These are phyloP conservation scores for Fallopia convolvulus DNA, from an alignment of 148 eudicot species.

Conservation along the genomic window DNA sequence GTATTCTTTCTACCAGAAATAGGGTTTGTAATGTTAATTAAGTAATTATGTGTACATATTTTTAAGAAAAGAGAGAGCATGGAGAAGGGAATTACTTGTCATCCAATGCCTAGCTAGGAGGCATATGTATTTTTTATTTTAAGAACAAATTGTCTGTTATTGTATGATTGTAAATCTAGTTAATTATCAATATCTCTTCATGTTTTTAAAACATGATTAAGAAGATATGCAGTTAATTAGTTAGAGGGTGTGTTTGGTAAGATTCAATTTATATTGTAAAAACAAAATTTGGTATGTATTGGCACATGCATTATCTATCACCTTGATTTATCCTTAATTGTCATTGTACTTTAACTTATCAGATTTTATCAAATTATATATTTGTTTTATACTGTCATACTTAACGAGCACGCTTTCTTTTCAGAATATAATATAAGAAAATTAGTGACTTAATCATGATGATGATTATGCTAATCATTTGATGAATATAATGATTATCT, in stretches of 20 bases:
- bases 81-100: constrained; percentile 2
- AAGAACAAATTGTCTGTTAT: not conserved
- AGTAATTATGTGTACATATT: not conserved
- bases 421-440: not conserved
- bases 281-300: too few relatives aligned
- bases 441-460: not conserved
- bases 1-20: not conserved
- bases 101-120: not conserved
- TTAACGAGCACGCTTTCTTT: not conserved
- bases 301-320: too few relatives aligned
- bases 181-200: not conserved
- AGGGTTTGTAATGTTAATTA: not conserved
- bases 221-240: not conserved
- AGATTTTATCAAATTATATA: not conserved
- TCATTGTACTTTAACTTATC: too few relatives aligned
- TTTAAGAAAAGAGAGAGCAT: not conserved
- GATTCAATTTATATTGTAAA: not conserved
- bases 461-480: not conserved
- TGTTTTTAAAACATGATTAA: not conserved
- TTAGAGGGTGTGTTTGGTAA: not conserved
- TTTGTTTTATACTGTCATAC: too few relatives aligned
- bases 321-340: too few relatives aligned
- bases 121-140: not conserved
- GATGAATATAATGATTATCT: not conserved
- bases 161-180: not conserved